phyloP scores from a whole-genome alignment of 805 yeast species.

The Jamesozyma jinghongensis region DNA sequence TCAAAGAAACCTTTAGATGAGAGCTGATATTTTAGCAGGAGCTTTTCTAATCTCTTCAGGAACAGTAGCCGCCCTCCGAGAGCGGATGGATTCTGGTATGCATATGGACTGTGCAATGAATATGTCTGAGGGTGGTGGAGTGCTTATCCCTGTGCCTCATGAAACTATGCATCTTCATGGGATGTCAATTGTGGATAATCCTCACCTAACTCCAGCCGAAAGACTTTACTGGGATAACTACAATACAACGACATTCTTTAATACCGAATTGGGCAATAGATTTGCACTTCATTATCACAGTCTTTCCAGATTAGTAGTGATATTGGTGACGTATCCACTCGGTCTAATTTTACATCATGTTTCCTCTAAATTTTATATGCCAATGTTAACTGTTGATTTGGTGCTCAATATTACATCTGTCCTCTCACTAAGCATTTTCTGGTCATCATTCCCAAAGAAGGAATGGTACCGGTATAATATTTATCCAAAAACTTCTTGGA shows the following conservation, averaged over 20 bases:
- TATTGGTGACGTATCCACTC: slow-evolving; percentile 57
- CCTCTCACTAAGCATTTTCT: slow-evolving; percentile 47
- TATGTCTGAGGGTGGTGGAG: slow-evolving; percentile 8
- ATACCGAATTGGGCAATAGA: slow-evolving; percentile 39
- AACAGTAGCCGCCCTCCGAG: too few relatives aligned
- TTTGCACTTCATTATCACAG: slow-evolving; percentile 49
- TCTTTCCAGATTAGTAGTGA: slow-evolving; percentile 34
- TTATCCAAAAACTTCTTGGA: slow-evolving; percentile 56
- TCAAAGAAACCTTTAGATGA: too few relatives aligned
- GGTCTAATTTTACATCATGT: slow-evolving; percentile 55
- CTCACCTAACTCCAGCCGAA: slow-evolving; percentile 62
- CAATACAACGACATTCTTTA: slow-evolving; percentile 68
- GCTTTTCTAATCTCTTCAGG: background rate
- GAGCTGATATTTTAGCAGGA: too few relatives aligned
- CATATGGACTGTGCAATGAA: slow-evolving; percentile 26
- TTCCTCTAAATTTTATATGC: slow-evolving; percentile 49
- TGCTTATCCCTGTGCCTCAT: slow-evolving; percentile 39
- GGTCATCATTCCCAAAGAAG: slow-evolving; percentile 41
- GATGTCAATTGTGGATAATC: slow-evolving; percentile 53
- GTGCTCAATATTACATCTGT: slow-evolving; percentile 41
- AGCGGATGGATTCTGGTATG: background rate
- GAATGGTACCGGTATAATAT: slow-evolving; percentile 68
- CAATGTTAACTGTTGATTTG: slow-evolving; percentile 45
- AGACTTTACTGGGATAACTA: slow-evolving; percentile 68
- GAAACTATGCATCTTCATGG: slow-evolving; percentile 52